Conservation (phyloP, 805 yeast species). For the Lachancea dasiensis region DNA sequence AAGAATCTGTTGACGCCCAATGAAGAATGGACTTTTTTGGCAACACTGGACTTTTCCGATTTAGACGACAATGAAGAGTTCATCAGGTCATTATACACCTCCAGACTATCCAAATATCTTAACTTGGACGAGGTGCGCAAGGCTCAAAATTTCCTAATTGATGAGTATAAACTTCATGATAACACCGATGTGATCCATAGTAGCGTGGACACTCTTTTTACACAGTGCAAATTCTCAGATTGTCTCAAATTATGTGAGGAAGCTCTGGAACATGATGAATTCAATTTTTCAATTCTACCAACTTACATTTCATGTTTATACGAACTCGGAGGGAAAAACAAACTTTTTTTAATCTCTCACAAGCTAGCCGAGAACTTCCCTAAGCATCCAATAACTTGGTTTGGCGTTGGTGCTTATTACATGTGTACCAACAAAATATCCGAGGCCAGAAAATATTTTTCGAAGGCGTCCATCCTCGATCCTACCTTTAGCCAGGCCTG, state of each 20-base stretch:
- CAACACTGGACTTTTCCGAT: conserved; percentile 49
- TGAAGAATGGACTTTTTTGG: conserved; percentile 81
- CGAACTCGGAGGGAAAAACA: conserved; percentile 78
- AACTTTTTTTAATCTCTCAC: conserved; percentile 74
- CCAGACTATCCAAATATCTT: conserved; percentile 67
- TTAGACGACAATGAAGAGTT: conserved; percentile 78
- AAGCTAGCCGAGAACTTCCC: conserved; percentile 82
- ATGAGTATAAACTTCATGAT: conserved; percentile 63
- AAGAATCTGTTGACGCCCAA: conserved; percentile 72
- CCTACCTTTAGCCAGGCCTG: conserved; percentile 94
- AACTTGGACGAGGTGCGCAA: conserved; percentile 54
- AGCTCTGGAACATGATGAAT: conserved; percentile 49
- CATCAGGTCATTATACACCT: conserved; percentile 67
- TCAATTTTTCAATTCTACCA: conserved; percentile 67
- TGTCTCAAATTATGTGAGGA: conserved; percentile 73
- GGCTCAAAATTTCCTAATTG: conserved; percentile 58
- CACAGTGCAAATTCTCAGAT: conserved; percentile 71
- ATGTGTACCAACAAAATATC: conserved; percentile 61
- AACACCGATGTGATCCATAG: conserved; percentile 66
- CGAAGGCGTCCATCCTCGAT: conserved; percentile 80
- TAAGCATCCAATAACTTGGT: conserved; percentile 77
- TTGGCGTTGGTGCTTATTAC: conserved; percentile 88
- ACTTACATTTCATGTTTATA: conserved; percentile 76
- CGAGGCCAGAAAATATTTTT: conserved; percentile 83
- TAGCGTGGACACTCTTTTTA: conserved; percentile 62